A percentile compares a stretch with the other conserved stretches of the same genome.
These are phyloP conservation scores for Dorcoceras hygrometricum DNA, from an alignment of 257 asterid species.

Conservation along the genomic window DNA sequence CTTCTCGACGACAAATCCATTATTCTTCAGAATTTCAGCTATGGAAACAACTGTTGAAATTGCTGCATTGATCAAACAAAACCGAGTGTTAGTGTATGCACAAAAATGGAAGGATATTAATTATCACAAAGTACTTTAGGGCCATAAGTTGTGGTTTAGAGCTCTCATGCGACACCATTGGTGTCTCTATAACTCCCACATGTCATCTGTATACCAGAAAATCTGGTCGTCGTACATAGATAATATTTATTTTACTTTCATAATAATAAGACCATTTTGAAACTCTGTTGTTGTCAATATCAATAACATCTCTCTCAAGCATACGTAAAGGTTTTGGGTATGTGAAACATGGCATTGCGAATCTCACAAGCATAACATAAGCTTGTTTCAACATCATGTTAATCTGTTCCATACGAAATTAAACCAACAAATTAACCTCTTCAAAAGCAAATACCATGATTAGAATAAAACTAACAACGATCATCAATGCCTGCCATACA, in stretches of 20 bases:
- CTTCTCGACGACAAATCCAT: slow-evolving; percentile 85
- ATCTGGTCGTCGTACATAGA: no score
- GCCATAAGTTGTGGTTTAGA: not conserved
- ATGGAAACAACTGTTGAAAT: slow-evolving; percentile 79
- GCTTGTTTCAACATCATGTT: not conserved
- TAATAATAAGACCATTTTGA: not conserved
- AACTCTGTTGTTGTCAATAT: not conserved
- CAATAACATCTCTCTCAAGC: no score
- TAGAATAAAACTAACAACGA: not conserved
- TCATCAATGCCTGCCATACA: not conserved
- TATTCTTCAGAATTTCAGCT: slow-evolving; percentile 85
- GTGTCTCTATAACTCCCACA: not conserved
- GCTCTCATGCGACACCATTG: not conserved
- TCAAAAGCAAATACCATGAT: not conserved
- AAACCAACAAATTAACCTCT: not conserved
- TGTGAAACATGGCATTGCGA: not conserved
- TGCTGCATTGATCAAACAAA: slow-evolving; percentile 45
- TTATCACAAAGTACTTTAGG: not conserved
- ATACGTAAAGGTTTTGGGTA: not conserved
- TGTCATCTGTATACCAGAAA: not conserved
- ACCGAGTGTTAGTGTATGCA: slow-evolving; percentile 12
- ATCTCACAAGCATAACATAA: not conserved
- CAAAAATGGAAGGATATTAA: not conserved
- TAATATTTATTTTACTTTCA: no score
- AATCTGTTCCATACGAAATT: not conserved